Evolutionary conservation across 1,284 basidiomycete genomes (phyloP), one percentile per base, ranked within the genome.

Genomic region (Ganoderma meredithae): DNA sequence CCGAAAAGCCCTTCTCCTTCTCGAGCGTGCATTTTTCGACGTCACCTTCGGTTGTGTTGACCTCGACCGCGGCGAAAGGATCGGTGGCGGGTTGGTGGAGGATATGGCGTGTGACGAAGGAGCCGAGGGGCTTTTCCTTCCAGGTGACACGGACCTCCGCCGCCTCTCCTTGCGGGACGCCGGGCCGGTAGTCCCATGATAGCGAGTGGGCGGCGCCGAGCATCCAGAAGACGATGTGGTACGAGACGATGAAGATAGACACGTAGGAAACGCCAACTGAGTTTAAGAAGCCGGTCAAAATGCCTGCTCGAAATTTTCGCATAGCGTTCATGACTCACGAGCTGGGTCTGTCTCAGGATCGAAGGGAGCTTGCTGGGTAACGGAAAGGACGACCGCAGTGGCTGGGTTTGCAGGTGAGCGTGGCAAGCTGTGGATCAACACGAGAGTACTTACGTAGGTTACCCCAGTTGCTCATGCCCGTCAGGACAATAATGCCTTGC

Each of bases 381-480:
- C 77, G 2, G 83, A 83, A 62, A 84, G 77, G 0, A 86, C 83
- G 6, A 86, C 81, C 5, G 86, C 84, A 41, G 82, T 86, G 0
- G 86, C 81, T 83, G 68, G 3, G 39, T 2, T 47, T 43, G 9
- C 13, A 49, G 64, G 49, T 1, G 55, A 31, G 19, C 22, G 25
- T 1, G 13, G 0, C 7, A 8, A 6, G 6, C 1, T 36, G 2
- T 1, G 3, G 6, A 3, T 36, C 2, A 12, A 60, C 8, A 33
- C 27, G 36, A 33, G 15, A 5, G 33, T 12, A 77, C 78, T 69
- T 47, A 79, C 78, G 77, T 1, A 82, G 72, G 63, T 82, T 81
- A 65, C 84, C 84, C 86, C 86, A 87, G 71, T 87, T 87, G 56
- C 83, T 85, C 74, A 84, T 78, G 1, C 79, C 77, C 10, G 81